phyloP scores from a whole-genome alignment of 2,329 filamentous ascomycete genomes.

The Akanthomyces uredinophilus region DNA sequence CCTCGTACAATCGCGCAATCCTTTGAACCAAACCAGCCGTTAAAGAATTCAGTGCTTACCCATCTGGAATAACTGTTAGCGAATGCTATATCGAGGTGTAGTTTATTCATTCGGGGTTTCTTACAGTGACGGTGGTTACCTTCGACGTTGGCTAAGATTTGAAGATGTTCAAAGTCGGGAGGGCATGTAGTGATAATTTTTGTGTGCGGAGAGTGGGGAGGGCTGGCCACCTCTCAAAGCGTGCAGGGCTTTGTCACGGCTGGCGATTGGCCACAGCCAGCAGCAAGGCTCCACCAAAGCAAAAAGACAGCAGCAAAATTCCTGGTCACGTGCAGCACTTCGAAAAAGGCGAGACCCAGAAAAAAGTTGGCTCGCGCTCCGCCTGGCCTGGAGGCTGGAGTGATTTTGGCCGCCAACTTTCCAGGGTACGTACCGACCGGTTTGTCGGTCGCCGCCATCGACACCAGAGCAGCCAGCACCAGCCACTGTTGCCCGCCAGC shows the following conservation, averaged over 20 bases:
- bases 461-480: neutral
- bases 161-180: constrained; percentile 35
- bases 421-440: constrained; percentile 3
- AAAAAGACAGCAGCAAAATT: constrained; percentile 16
- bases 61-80: constrained; percentile 49
- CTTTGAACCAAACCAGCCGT: constrained; percentile 8
- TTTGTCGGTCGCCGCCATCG: neutral
- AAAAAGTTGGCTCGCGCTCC: neutral
- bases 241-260: constrained; percentile 33
- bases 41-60: constrained; percentile 44
- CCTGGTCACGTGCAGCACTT: neutral
- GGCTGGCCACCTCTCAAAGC: constrained; percentile 28
- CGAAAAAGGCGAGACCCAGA: neutral
- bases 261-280: constrained; percentile 28
- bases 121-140: constrained; percentile 47
- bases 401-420: neutral
- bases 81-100: constrained; percentile 18
- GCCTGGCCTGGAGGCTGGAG: neutral
- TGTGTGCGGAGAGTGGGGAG: constrained; percentile 38
- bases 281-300: constrained; percentile 12
- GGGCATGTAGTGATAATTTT: constrained; percentile 35
- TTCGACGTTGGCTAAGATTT: constrained; percentile 39
- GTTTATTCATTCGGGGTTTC: constrained; percentile 23
- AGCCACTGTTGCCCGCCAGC: neutral
- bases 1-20: constrained; percentile 12